These are phyloP conservation scores for Populus deltoides DNA, from an alignment of 345 rosid species.

Conservation along the genomic window DNA sequence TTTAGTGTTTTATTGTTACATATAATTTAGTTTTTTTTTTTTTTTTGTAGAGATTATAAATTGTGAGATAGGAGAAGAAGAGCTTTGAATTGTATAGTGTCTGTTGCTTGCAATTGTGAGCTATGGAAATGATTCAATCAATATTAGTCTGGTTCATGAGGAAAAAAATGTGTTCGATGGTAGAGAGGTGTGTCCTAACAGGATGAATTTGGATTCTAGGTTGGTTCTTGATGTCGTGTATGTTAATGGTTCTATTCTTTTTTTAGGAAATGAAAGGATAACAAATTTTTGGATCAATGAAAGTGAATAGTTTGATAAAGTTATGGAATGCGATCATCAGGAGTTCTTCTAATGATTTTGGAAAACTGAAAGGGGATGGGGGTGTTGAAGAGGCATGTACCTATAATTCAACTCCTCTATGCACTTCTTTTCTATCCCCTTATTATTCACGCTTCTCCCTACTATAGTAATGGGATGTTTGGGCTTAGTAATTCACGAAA, in stretches of 20 bases:
- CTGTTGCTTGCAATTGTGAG: not conserved
- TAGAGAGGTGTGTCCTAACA: not conserved
- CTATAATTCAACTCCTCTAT: too few relatives aligned
- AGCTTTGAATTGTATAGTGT: not conserved
- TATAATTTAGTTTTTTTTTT: not conserved
- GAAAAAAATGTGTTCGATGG: not conserved
- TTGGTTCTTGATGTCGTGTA: not conserved
- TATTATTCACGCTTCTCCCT: not conserved
- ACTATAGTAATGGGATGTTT: not conserved
- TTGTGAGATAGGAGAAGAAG: not conserved
- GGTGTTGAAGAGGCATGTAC: too few relatives aligned
- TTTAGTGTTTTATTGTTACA: not conserved
- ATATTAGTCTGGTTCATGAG: not conserved
- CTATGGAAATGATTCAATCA: not conserved
- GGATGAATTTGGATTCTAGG: not conserved
- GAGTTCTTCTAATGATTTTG: not conserved
- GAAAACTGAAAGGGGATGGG: too few relatives aligned
- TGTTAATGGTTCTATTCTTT: not conserved
- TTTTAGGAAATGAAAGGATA: not conserved
- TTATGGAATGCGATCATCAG: not conserved
- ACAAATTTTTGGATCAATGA: not conserved
- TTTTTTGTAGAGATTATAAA: not conserved
- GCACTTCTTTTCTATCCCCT: not conserved
- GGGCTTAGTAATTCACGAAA: not conserved
- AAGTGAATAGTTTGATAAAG: not conserved